Evolutionary conservation across 805 yeast species (phyloP), one percentile per base, ranked within the genome.

Genomic region (Candida rishiriensis): DNA sequence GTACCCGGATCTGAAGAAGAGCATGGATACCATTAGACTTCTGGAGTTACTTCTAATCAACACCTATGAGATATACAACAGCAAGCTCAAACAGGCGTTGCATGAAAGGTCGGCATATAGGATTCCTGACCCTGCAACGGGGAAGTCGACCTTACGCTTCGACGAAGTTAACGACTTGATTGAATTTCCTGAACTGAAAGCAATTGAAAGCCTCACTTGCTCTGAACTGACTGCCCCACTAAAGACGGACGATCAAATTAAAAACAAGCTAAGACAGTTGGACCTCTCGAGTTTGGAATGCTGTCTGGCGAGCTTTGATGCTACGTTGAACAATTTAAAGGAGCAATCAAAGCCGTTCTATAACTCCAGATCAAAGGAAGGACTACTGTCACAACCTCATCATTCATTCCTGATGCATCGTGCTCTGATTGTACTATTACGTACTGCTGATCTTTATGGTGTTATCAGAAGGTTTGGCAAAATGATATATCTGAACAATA

Each of bases 361-460:
- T 30, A 51, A 46, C 33, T 54, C 60, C 41, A 59, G 57, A 40
- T 40, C 49, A 3, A 51, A 46, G 38, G 56, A 51, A 3, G 40
- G 35, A 5, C 37, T 64, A 3, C 26, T 53, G 8, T 21, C 45
- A 5, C 46, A 58, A 5, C 62, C 66, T 2, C 52, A 59, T 43
- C 49, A 54, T 39, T 44, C 56, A 12, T 65, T 59, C 45, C 46
- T 70, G 2, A 51, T 76, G 44, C 81, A 78, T 50, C 60, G 68
- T 29, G 52, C 68, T 5, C 64, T 75, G 40, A 46, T 69, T 7
- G 49, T 71, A 42, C 62, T 77, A 4, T 52, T 76, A 31, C 61
- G 78, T 39, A 54, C 75, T 35, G 78, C 80, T 36, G 83, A 78
- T 51, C 43, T 77, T 29, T 77, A 76, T 52, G 65, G 72, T 5